phyloP scores from a whole-genome alignment of 768 basidiomycete genomes.

The Pleurotus pulmonarius region DNA sequence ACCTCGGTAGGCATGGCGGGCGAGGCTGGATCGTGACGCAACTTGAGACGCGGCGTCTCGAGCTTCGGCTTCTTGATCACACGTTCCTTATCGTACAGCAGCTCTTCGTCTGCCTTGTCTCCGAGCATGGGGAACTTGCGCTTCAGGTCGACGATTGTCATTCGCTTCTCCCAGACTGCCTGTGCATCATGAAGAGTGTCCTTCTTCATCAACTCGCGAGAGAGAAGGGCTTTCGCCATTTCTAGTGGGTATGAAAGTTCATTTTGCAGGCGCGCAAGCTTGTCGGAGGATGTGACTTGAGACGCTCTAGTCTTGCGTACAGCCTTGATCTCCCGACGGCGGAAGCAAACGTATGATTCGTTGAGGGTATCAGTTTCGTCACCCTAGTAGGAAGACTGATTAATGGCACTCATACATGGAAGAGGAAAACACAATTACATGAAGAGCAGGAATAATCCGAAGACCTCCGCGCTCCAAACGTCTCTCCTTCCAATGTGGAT shows the following conservation, averaged over 20 bases:
- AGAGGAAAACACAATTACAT: conserved; percentile 43
- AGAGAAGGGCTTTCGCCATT: conserved; percentile 63
- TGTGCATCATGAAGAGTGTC: conserved; percentile 55
- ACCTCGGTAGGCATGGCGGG: conserved; percentile 40
- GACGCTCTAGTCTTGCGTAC: conserved; percentile 92
- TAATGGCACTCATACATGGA: background rate
- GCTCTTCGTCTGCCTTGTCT: conserved; percentile 66
- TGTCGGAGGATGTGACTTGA: conserved; percentile 86
- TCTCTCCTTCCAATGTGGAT: conserved; percentile 89
- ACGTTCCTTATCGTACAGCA: conserved; percentile 68
- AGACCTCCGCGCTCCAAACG: conserved; percentile 78
- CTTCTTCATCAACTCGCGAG: conserved; percentile 76
- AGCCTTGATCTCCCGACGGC: conserved; percentile 90
- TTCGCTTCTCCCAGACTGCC: conserved; percentile 75
- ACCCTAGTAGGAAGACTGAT: conserved; percentile 38
- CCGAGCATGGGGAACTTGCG: conserved; percentile 62
- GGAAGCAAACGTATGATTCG: conserved; percentile 97
- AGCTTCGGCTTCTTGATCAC: conserved; percentile 56
- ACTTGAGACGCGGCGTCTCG: conserved; percentile 44
- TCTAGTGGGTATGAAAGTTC: conserved; percentile 75
- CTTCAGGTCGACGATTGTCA: conserved; percentile 75
- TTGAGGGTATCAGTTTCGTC: conserved; percentile 89
- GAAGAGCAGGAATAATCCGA: conserved; percentile 81
- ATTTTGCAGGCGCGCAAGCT: conserved; percentile 72
- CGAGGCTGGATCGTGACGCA: conserved; percentile 39